Conservation (phyloP, 2,329 filamentous ascomycete genomes). For the Penicillium olsonii region DNA sequence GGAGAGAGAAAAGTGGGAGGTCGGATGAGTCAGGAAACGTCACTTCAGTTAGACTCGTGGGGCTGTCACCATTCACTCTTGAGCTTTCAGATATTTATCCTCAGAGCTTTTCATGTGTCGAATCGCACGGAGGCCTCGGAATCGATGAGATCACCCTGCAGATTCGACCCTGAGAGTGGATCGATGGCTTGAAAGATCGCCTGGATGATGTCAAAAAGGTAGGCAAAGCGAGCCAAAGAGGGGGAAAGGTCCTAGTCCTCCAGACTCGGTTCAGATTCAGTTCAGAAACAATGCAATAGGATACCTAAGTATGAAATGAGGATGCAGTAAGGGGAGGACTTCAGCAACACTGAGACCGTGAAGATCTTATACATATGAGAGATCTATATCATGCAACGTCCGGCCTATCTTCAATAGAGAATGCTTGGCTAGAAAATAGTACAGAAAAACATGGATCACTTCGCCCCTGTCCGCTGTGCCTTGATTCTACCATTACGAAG, state of each 20-base stretch:
- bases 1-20: slow-evolving; percentile 17
- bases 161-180: slow-evolving; percentile 6
- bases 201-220: slow-evolving; percentile 12
- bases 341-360: background rate
- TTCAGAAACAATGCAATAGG: too few relatives aligned
- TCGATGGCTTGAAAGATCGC: slow-evolving; percentile 9
- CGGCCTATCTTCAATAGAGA: slow-evolving; percentile 6
- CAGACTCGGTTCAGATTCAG: too few relatives aligned
- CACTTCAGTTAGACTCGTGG: slow-evolving; percentile 5
- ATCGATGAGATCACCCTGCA: slow-evolving; percentile 10
- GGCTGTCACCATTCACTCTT: background rate
- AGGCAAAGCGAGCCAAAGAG: background rate
- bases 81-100: background rate
- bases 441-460: background rate
- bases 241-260: too few relatives aligned
- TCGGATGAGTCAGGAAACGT: slow-evolving; percentile 25
- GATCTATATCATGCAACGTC: background rate
- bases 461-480: background rate
- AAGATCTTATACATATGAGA: slow-evolving; percentile 2
- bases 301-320: too few relatives aligned
- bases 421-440: slow-evolving; percentile 8
- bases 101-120: background rate
- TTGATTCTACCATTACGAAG: background rate
- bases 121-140: background rate
- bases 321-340: too few relatives aligned